phyloP scores from a whole-genome alignment of 768 basidiomycete species.

The Favolaschia claudopus region DNA sequence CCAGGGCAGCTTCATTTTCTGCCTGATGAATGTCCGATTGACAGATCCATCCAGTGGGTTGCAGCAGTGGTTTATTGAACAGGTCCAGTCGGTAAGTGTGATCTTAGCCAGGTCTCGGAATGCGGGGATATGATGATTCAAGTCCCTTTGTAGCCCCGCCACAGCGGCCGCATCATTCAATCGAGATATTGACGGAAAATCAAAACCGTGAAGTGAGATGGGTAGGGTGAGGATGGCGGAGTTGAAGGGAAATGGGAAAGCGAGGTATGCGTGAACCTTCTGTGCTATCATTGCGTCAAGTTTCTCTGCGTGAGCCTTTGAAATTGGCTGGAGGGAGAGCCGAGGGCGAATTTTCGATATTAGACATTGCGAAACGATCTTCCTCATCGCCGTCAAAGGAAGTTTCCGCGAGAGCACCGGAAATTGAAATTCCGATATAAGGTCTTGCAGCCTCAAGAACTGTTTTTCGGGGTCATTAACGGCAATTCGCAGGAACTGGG shows the following conservation, averaged over 20 bases:
- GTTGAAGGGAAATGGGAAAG: constrained; percentile 10
- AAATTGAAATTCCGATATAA: constrained; percentile 12
- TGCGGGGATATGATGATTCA: constrained; percentile 26
- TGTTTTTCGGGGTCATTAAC: constrained; percentile 1
- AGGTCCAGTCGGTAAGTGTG: constrained; percentile 23
- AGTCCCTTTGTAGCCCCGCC: constrained; percentile 12
- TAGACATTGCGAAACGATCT: constrained; percentile 4
- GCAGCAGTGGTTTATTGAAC: constrained; percentile 8
- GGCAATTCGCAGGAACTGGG: constrained; percentile 3
- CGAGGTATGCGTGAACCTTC: neutral
- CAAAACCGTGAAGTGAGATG: constrained; percentile 1
- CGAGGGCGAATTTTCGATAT: constrained; percentile 7
- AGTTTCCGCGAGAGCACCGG: neutral
- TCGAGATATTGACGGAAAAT: constrained; percentile 14
- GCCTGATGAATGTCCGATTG: too few relatives aligned
- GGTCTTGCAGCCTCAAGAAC: neutral
- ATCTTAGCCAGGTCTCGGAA: constrained; percentile 21
- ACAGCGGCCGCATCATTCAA: constrained; percentile 13
- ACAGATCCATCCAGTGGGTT: constrained; percentile 16
- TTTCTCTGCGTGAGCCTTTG: constrained; percentile 2
- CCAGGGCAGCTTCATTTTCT: too few relatives aligned
- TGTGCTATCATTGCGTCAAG: neutral
- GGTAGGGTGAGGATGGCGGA: constrained; percentile 8
- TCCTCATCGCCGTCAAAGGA: constrained; percentile 6
- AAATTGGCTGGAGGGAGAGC: constrained; percentile 13